Percentiles rank a stretch among this genome's conserved stretches.
Evolutionary conservation across 192 early-diverging fungal genomes (phyloP).

Genomic region (Phycomyces nitens): DNA sequence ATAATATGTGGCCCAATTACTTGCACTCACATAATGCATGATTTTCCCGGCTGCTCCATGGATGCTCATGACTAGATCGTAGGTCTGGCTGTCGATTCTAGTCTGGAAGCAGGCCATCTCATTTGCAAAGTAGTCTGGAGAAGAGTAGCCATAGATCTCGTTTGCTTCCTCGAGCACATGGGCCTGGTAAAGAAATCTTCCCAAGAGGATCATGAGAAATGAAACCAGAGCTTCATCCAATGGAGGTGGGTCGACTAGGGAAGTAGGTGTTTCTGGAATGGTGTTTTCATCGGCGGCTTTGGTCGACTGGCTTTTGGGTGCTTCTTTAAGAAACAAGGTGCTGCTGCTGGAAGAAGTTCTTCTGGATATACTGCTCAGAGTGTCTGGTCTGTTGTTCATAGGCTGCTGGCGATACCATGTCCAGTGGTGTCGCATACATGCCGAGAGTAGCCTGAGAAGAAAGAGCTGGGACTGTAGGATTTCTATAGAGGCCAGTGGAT

Average conservation of each 20-base stretch:
- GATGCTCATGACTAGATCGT: conserved; percentile 60
- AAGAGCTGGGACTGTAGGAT: conserved; percentile 79
- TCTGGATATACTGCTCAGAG: neutral
- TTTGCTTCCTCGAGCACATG: conserved; percentile 22
- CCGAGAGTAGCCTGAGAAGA: conserved; percentile 71
- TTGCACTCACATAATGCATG: conserved; percentile 80
- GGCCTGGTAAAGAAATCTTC: conserved; percentile 15
- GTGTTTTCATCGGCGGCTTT: neutral
- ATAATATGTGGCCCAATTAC: conserved; percentile 84
- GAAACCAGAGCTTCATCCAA: conserved; percentile 59
- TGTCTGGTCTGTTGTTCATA: neutral
- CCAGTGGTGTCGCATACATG: conserved; percentile 73
- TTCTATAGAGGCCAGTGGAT: conserved; percentile 13
- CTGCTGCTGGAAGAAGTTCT: neutral
- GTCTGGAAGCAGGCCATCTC: neutral
- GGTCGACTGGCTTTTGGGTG: neutral
- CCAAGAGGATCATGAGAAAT: conserved; percentile 17
- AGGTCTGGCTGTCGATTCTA: neutral
- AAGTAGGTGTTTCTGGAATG: neutral
- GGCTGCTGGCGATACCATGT: conserved; percentile 8
- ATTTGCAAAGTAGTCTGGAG: neutral
- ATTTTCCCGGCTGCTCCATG: conserved; percentile 77
- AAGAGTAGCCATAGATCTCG: neutral
- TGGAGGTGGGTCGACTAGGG: conserved; percentile 59
- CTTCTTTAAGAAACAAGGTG: no score